Conservation (phyloP, 2,329 filamentous ascomycete genomes). For the Lachnellula willkommii region DNA sequence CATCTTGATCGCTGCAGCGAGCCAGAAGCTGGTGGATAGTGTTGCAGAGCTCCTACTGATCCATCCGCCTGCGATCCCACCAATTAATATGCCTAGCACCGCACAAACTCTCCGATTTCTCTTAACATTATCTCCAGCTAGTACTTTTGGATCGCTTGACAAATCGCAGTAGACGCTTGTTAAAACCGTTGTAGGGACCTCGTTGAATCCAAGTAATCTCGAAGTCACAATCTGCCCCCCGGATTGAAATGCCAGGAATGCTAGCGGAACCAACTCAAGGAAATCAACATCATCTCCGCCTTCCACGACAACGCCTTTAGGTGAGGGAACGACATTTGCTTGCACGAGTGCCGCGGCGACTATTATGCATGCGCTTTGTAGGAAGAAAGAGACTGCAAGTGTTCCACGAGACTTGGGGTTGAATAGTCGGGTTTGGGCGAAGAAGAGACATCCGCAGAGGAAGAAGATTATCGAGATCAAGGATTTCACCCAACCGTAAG, state of each 20-base stretch:
- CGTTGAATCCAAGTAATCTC: constrained; percentile 62
- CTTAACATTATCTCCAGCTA: constrained; percentile 43
- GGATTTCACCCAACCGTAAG: constrained; percentile 49
- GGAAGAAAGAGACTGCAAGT: constrained; percentile 44
- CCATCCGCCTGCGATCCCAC: constrained; percentile 49
- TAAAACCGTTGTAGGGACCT: constrained; percentile 71
- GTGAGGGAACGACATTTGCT: constrained; percentile 40
- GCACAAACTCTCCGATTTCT: constrained; percentile 48
- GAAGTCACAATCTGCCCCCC: constrained; percentile 74
- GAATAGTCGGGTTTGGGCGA: constrained; percentile 36
- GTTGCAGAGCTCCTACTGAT: constrained; percentile 48
- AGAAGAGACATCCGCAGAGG: constrained; percentile 46
- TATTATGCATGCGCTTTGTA: constrained; percentile 47
- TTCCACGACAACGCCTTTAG: constrained; percentile 29
- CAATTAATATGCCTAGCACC: constrained; percentile 46
- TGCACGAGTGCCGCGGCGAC: constrained; percentile 49
- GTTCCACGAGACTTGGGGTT: constrained; percentile 38
- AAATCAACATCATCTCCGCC: constrained; percentile 32
- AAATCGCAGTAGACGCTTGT: constrained; percentile 80
- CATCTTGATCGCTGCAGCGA: constrained; percentile 44
- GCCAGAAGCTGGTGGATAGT: constrained; percentile 46
- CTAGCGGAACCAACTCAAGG: constrained; percentile 41
- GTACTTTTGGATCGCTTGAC: constrained; percentile 59
- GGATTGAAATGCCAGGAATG: constrained; percentile 61
- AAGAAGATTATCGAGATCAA: constrained; percentile 50